Evolutionary conservation across 352 stramenopile species (phyloP), one percentile per base, ranked within the genome.

Genomic region (Phytophthora sp.): DNA sequence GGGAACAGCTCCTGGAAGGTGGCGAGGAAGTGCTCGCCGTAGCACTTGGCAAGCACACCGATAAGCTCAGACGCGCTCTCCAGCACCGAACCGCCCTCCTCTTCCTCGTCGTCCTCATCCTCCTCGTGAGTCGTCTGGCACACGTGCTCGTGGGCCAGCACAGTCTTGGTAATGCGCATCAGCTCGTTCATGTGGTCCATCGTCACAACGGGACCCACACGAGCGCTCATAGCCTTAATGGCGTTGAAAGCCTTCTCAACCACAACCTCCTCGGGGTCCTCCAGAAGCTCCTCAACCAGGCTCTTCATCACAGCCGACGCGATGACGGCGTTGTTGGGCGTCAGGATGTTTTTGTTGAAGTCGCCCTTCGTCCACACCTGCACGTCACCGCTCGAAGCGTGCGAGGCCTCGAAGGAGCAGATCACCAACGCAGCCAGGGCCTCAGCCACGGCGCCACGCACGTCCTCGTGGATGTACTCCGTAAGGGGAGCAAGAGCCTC

Each of bases 201-300:
- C 15, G 84, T 92, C 50, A 98, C 98, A 17, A 94, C 82, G 4
- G 88, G 79, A 15, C 94, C 96, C 26, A 97, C 89, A 53, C 97
- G 93, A 28, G 95, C 91, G 43, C 95, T 97, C 84, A 99, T 96
- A 53, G 97, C 88, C 67, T 98, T 98, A 48, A 99, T 85, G 15
- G 96, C 95, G 46, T 95, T 98, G 58, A 99, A 96, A 1, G 96
- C 88, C 68, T 97, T 97, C 79, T 97, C 95, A 51, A 99, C 96
- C 12, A 99, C 85, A 28, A 89, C 59, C 50, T 89, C 84, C 54
- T 96, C 84, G 17, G 72, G 61, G 63, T 96, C 88, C 51, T 94
- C 73, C 13, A 94, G 69, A n/a, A 95, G 72, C 37, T 95, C 84
- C 12, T 92, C 79, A 7, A 90, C 74, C 2, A 93, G 65, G 26